phyloP scores from a whole-genome alignment of 176 grass and related monocot species.

The Carex parvula region DNA sequence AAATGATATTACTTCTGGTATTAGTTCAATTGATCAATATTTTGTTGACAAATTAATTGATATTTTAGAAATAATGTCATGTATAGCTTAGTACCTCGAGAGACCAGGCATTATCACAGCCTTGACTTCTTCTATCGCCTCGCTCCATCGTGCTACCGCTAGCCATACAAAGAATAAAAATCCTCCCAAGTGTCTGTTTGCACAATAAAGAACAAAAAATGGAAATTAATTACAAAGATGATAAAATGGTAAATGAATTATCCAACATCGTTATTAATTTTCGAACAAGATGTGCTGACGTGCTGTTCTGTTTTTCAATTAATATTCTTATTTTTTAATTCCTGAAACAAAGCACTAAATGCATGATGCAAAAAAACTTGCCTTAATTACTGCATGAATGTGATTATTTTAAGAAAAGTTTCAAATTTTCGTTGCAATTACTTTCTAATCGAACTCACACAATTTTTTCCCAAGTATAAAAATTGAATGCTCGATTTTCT shows the following conservation, averaged over 20 bases:
- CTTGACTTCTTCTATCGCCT: slow-evolving; percentile 39
- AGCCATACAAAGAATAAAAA: slow-evolving; percentile 78
- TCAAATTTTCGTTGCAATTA: not conserved
- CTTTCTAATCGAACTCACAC: not conserved
- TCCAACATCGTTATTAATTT: not conserved
- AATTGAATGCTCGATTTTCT: not conserved
- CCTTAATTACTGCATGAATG: not conserved
- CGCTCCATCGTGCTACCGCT: slow-evolving; percentile 43
- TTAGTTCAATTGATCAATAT: not conserved
- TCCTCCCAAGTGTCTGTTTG: slow-evolving; percentile 78
- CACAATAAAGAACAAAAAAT: not conserved
- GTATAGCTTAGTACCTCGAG: slow-evolving; percentile 32
- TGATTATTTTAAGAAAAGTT: not conserved
- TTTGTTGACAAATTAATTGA: no score
- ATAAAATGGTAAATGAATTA: slow-evolving; percentile 2
- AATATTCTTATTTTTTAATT: not conserved
- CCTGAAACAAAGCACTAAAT: not conserved
- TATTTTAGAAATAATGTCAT: not conserved
- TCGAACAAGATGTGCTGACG: not conserved
- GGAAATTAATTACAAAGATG: not conserved
- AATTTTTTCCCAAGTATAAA: not conserved
- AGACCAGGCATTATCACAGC: slow-evolving; percentile 38
- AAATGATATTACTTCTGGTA: not conserved
- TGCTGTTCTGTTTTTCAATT: not conserved
- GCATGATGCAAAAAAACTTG: not conserved